phyloP scores from a whole-genome alignment of 768 basidiomycete genomes.

The Mycena polygramma region DNA sequence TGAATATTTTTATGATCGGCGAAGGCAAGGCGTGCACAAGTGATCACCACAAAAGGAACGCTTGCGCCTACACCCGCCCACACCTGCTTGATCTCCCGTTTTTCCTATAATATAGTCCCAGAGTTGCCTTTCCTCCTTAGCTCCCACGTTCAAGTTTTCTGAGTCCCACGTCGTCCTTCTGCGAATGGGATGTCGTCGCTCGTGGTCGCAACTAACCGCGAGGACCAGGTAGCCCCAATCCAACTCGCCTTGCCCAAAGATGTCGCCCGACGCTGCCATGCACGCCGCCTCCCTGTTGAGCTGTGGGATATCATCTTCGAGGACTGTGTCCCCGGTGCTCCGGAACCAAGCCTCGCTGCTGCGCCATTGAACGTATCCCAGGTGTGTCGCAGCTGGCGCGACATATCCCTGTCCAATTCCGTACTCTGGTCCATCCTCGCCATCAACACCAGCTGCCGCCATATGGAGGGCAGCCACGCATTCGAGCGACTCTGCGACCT shows the following conservation, averaged over 20 bases:
- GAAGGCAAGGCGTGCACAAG: too few relatives aligned
- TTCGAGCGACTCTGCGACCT: conserved; percentile 19
- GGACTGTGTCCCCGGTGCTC: not conserved
- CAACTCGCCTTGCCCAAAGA: conserved; percentile 15
- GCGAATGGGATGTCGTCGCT: conserved; percentile 18
- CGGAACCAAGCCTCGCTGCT: conserved; percentile 10
- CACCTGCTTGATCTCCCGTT: too few relatives aligned
- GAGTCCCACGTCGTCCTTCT: not conserved
- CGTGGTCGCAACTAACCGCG: not conserved
- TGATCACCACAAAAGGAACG: too few relatives aligned
- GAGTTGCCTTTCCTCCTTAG: not conserved
- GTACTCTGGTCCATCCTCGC: conserved; percentile 25
- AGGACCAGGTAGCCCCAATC: conserved; percentile 17
- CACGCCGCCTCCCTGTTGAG: conserved; percentile 30
- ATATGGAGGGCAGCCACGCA: conserved; percentile 7
- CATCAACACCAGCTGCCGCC: conserved; percentile 15
- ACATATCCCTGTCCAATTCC: conserved; percentile 26
- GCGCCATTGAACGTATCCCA: conserved; percentile 34
- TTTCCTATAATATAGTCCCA: too few relatives aligned
- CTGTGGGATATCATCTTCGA: conserved; percentile 34
- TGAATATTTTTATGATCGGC: too few relatives aligned
- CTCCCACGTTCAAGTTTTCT: too few relatives aligned
- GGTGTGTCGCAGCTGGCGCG: conserved; percentile 33
- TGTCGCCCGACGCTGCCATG: conserved; percentile 23
- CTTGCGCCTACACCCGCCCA: too few relatives aligned